A percentile compares a stretch with the other conserved stretches of the same genome.
Conservation (phyloP, 1,284 basidiomycete genomes). For the Pseudozyma pruni region DNA sequence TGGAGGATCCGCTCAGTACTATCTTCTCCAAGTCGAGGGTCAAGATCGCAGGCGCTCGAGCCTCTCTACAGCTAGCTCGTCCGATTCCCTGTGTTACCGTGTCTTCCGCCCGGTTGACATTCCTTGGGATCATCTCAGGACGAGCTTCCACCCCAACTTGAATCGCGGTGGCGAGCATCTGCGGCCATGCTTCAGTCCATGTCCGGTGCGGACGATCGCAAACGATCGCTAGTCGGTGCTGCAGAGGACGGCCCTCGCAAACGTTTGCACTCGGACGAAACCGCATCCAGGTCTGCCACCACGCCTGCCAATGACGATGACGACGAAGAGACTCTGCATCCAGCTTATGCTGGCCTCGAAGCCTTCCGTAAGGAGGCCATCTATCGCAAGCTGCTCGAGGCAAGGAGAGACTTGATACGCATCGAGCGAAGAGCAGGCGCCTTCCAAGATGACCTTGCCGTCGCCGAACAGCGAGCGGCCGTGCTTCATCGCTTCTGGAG, state of each 20-base stretch:
- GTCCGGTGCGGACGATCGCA: conserved; percentile 50
- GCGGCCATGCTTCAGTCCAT: conserved; percentile 41
- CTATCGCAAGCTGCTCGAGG: conserved; percentile 60
- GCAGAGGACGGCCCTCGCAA: conserved; percentile 39
- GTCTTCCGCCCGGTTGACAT: not conserved
- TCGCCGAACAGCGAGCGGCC: conserved; percentile 41
- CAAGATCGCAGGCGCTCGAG: too few species aligned
- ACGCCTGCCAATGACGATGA: conserved; percentile 31
- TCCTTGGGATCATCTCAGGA: too few species aligned
- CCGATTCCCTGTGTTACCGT: not conserved
- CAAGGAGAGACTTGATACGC: conserved; percentile 47
- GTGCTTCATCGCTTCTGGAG: conserved; percentile 56
- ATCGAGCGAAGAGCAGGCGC: conserved; percentile 26
- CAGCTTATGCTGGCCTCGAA: conserved; percentile 36
- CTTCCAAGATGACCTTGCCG: conserved; percentile 28
- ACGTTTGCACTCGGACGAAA: conserved; percentile 39
- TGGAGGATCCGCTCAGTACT: not conserved
- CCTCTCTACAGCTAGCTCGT: too few species aligned
- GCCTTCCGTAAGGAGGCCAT: conserved; percentile 64
- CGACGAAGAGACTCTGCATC: conserved; percentile 37
- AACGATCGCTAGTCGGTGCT: conserved; percentile 41
- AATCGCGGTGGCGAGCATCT: not conserved
- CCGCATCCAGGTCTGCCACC: conserved; percentile 11
- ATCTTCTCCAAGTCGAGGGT: too few species aligned
- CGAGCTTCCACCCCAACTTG: too few species aligned